phyloP scores from a whole-genome alignment of 768 basidiomycete species.

The Boletus speciosus region DNA sequence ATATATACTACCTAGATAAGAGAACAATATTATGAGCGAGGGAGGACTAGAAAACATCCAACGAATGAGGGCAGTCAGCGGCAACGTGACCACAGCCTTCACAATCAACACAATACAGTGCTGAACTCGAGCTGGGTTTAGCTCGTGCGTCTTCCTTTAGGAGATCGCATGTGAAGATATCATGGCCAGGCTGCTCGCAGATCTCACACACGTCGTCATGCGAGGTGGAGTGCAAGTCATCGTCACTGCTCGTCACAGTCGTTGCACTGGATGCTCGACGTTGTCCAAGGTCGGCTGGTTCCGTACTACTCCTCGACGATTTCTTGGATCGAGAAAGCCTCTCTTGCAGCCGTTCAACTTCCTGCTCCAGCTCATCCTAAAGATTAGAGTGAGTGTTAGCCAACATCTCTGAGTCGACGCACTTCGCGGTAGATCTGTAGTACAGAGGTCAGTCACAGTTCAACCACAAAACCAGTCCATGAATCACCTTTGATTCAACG shows the following conservation, averaged over 20 bases:
- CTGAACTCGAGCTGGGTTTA: constrained; percentile 19
- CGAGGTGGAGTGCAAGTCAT: constrained; percentile 19
- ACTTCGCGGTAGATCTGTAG: constrained; percentile 81
- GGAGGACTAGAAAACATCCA: constrained; percentile 74
- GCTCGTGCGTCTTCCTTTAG: constrained; percentile 50
- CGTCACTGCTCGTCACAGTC: constrained; percentile 24
- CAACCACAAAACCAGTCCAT: not conserved
- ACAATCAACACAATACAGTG: constrained; percentile 76
- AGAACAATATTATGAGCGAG: constrained; percentile 6
- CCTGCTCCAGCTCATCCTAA: constrained; percentile 84
- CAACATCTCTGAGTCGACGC: constrained; percentile 10
- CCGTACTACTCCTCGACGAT: constrained; percentile 46
- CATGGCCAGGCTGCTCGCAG: constrained; percentile 81
- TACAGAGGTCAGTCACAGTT: constrained; percentile 3
- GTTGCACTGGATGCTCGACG: constrained; percentile 20
- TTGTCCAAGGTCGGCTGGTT: constrained; percentile 32
- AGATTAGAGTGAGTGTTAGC: constrained; percentile 12
- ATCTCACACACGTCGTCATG: constrained; percentile 71
- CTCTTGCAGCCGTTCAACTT: constrained; percentile 73
- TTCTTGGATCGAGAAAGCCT: constrained; percentile 62
- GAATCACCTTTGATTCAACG: constrained; percentile 84
- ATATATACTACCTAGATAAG: constrained; percentile 20
- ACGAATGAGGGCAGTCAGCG: constrained; percentile 76
- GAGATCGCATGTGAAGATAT: constrained; percentile 80
- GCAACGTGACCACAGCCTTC: constrained; percentile 76